Conservation (phyloP, 306 rosid species). For the Cucurbita ficifolia region DNA sequence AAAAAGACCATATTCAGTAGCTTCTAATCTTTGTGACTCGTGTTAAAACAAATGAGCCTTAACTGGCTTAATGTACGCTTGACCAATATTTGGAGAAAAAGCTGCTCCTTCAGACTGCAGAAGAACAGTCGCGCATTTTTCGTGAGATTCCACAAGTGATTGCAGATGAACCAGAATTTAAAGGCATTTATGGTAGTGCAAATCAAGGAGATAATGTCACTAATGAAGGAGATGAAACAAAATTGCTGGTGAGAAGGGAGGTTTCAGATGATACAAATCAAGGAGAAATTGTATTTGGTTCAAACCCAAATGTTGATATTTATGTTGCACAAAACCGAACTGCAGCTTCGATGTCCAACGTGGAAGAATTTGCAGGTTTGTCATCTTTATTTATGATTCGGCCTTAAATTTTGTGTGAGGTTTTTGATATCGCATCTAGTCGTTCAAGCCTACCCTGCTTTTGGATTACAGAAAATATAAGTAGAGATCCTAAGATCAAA, state of each 20-base stretch:
- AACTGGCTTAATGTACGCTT: slow-evolving; percentile 36
- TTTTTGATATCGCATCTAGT: no score
- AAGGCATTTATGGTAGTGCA: slow-evolving; percentile 19
- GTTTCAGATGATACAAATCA: slow-evolving; percentile 19
- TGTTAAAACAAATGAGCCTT: slow-evolving; percentile 30
- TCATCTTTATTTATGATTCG: neutral
- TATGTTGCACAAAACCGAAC: slow-evolving; percentile 18
- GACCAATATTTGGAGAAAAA: slow-evolving; percentile 49
- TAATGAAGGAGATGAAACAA: neutral
- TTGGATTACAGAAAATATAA: neutral
- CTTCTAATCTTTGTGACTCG: neutral
- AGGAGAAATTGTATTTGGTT: slow-evolving; percentile 18
- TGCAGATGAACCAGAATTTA: slow-evolving; percentile 42
- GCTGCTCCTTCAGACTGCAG: slow-evolving; percentile 48
- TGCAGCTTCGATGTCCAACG: slow-evolving; percentile 2
- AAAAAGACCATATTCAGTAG: neutral
- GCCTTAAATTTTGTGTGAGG: no score
- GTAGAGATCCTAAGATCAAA: neutral
- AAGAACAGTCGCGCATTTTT: slow-evolving; percentile 53
- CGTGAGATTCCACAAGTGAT: slow-evolving; percentile 47
- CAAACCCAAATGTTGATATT: slow-evolving; percentile 28
- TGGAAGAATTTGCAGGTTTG: slow-evolving; percentile 33
- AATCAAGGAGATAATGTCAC: slow-evolving; percentile 17
- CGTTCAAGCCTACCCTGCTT: no score
- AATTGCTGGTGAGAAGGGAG: slow-evolving; percentile 1